Evolutionary conservation across 169 alveolate genomes (phyloP), one percentile per base, ranked within the genome.

Genomic region (Plasmodium reichenowi): DNA sequence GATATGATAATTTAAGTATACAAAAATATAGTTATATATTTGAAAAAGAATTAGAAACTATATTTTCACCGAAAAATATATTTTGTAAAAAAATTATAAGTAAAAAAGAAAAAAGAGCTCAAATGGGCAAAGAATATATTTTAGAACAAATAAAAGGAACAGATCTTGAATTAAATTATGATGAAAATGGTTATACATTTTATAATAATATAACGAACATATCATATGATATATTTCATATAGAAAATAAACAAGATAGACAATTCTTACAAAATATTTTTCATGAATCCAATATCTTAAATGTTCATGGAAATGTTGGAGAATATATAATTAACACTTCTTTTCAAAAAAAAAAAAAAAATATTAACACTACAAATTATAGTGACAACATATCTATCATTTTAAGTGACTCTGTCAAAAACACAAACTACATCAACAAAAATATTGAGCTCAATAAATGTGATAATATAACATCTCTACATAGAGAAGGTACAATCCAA

Each of bases 81-180:
- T 76, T 13, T 2, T 76, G 76, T 52, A 76, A 76, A 76, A 76
- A 68, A 56, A 76, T 76, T 20, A 56, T 52, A 9, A 76, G 89
- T 20, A 63, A 76, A 76, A 76, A 76, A 68, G 89, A 76, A 43
- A 76, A 76, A 56, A 24, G 89, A 22, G 89, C 89, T 24, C 89
- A 76, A 68, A 38, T n/a, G 24, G 89, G 89, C 5, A 76, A 76
- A 52, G 89, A 76, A 66, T 76, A 76, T 38, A 48, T 58, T 1
- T 76, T 76, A 20, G 89, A 76, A 50, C 67, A 68, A 58, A 47
- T 66, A 12, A 76, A 76, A 71, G 89, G 89, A 13, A 45, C 45
- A 8, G 78, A 64, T 7, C 52, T 58, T 45, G 89, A 76, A 32
- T 17, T 76, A 29, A n/a, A 32, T 29, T 68, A 76, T 58, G 12